Evolutionary conservation across 2,329 filamentous ascomycete species (phyloP).

Genomic region (Fusarium sp.): DNA sequence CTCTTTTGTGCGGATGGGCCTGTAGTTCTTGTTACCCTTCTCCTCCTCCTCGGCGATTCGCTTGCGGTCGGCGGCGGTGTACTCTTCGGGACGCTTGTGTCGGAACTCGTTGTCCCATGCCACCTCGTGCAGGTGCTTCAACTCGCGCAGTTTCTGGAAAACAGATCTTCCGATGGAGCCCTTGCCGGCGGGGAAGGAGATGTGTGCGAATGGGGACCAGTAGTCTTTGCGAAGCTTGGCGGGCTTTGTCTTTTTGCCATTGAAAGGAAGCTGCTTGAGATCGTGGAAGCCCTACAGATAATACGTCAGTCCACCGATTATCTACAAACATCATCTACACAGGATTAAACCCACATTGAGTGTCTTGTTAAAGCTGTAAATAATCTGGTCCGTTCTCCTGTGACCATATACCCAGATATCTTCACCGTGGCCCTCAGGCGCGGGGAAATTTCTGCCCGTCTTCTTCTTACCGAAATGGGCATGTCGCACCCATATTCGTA

Average conservation of each 20-base stretch:
- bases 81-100: conserved; percentile 55
- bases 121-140: conserved; percentile 72
- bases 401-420: conserved; percentile 69
- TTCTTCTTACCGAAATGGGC: conserved; percentile 48
- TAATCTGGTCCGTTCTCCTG: conserved; percentile 63
- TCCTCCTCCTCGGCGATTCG: conserved; percentile 50
- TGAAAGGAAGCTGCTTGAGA: conserved; percentile 72
- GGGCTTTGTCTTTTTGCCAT: conserved; percentile 76
- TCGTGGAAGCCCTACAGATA: conserved; percentile 56
- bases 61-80: conserved; percentile 52
- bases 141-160: conserved; percentile 74
- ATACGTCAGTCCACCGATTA: background rate
- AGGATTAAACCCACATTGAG: conserved; percentile 59
- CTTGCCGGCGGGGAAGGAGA: conserved; percentile 67
- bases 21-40: conserved; percentile 51
- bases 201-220: conserved; percentile 72
- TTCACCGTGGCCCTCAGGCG: conserved; percentile 64
- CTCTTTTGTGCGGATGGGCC: conserved; percentile 53
- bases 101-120: conserved; percentile 67
- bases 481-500: conserved; percentile 59
- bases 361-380: conserved; percentile 64
- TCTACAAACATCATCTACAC: background rate
- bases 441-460: conserved; percentile 45
- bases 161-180: conserved; percentile 69
- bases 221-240: conserved; percentile 75